These are phyloP conservation scores for Candolleomyces eurysporus DNA, from an alignment of 768 basidiomycete genomes.

Conservation along the genomic window DNA sequence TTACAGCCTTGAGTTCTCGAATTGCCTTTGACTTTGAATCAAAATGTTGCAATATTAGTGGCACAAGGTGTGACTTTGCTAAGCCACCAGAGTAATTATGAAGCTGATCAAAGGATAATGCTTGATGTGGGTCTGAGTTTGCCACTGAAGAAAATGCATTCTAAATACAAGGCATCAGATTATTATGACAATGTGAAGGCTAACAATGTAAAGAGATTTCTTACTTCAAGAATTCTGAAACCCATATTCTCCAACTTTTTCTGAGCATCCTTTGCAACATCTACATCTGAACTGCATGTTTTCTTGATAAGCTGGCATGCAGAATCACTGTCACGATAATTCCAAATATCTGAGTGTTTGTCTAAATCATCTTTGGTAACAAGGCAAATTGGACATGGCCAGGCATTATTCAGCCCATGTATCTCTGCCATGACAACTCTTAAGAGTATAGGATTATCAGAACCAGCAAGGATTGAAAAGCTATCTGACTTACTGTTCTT, in stretches of 20 bases:
- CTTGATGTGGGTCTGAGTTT: constrained; percentile 30
- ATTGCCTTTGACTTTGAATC: not conserved
- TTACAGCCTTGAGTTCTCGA: not conserved
- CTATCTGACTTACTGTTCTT: constrained; percentile 40
- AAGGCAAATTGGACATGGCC: constrained; percentile 35
- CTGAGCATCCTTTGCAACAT: constrained; percentile 12
- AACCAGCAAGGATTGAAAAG: constrained; percentile 9
- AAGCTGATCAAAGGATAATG: constrained; percentile 37
- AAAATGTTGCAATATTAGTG: constrained; percentile 16
- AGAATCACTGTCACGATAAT: not conserved
- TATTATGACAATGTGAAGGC: constrained; percentile 1
- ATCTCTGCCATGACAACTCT: constrained; percentile 37
- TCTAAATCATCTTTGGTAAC: constrained; percentile 23
- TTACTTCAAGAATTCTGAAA: constrained; percentile 21
- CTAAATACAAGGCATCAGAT: constrained; percentile 35
- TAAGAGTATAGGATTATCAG: not conserved
- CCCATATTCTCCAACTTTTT: constrained; percentile 13
- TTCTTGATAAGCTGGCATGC: not conserved
- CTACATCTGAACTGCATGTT: constrained; percentile 13
- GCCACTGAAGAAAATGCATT: constrained; percentile 40
- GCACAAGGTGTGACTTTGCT: constrained; percentile 30
- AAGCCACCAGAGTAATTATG: constrained; percentile 34
- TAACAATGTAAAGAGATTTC: not conserved
- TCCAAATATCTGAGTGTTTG: not conserved
- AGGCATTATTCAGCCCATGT: constrained; percentile 21